phyloP scores from a whole-genome alignment of 768 basidiomycete genomes.

The Tulasnella sp. region DNA sequence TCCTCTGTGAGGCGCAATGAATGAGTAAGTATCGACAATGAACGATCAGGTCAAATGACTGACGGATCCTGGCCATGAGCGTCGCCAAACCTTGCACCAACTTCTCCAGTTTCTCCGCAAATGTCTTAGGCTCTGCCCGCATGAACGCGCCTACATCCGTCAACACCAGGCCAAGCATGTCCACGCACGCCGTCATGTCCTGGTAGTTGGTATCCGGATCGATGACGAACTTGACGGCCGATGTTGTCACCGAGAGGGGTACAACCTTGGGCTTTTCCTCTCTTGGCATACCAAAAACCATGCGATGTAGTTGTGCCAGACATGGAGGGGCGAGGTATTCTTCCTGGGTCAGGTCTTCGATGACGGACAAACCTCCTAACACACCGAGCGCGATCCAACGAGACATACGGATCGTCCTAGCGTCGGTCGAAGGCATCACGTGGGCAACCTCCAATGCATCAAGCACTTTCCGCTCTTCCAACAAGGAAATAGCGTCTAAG shows the following conservation, averaged over 20 bases:
- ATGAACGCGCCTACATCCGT: not conserved
- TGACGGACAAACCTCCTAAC: not conserved
- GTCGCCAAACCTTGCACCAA: not conserved
- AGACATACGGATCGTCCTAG: not conserved
- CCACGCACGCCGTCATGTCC: not conserved
- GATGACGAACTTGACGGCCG: not conserved
- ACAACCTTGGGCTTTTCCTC: not conserved
- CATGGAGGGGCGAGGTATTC: not conserved
- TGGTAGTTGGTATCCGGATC: not conserved
- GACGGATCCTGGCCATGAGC: not conserved
- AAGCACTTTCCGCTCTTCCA: not conserved
- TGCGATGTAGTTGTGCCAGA: not conserved
- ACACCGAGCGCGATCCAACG: constrained; percentile 8
- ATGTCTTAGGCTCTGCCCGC: not conserved
- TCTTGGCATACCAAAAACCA: not conserved
- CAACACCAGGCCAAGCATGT: not conserved
- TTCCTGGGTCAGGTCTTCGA: not conserved
- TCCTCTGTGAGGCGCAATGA: not conserved
- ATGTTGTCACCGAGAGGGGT: no score
- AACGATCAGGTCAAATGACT: not conserved
- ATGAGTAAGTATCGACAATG: no score
- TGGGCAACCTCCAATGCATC: not conserved
- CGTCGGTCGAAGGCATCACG: not conserved
- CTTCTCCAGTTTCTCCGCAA: not conserved
- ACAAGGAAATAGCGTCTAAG: not conserved